Percentiles rank a stretch among this genome's conserved stretches.
Evolutionary conservation across 345 rosid genomes (phyloP).

Genomic region (Acer negundo): DNA sequence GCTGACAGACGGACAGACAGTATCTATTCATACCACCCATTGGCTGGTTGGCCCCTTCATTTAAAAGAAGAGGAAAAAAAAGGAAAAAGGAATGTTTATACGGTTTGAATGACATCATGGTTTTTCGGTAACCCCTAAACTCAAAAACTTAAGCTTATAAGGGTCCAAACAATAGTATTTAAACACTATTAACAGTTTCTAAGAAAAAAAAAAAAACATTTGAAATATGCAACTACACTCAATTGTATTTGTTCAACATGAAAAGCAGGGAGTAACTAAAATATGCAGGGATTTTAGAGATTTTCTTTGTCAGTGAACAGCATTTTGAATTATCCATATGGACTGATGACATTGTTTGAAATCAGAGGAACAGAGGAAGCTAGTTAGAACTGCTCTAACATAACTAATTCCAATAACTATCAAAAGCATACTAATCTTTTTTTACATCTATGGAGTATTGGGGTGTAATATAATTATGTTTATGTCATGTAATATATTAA

Average conservation of each 20-base stretch:
- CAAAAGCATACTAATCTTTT: neutral
- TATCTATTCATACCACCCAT: neutral
- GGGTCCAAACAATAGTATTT: neutral
- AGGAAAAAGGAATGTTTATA: neutral
- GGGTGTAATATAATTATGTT: neutral
- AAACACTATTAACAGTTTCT: neutral
- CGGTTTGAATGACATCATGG: neutral
- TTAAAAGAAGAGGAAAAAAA: neutral
- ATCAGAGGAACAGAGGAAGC: neutral
- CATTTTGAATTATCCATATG: constrained; percentile 8
- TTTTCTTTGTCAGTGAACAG: neutral
- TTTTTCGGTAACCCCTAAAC: neutral
- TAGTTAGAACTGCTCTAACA: neutral
- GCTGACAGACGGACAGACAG: constrained; percentile 1
- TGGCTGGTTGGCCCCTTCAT: constrained; percentile 17
- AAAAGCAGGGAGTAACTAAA: neutral
- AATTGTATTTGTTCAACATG: neutral
- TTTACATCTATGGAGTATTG: neutral
- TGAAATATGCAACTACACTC: neutral
- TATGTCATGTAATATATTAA: neutral
- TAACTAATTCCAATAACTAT: neutral
- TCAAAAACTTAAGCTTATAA: neutral
- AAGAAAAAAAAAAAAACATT: neutral
- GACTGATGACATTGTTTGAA: neutral
- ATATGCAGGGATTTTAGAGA: neutral